These are phyloP conservation scores for Cutaneotrichosporon daszewskae DNA, from an alignment of 1,284 basidiomycete species.

Conservation along the genomic window DNA sequence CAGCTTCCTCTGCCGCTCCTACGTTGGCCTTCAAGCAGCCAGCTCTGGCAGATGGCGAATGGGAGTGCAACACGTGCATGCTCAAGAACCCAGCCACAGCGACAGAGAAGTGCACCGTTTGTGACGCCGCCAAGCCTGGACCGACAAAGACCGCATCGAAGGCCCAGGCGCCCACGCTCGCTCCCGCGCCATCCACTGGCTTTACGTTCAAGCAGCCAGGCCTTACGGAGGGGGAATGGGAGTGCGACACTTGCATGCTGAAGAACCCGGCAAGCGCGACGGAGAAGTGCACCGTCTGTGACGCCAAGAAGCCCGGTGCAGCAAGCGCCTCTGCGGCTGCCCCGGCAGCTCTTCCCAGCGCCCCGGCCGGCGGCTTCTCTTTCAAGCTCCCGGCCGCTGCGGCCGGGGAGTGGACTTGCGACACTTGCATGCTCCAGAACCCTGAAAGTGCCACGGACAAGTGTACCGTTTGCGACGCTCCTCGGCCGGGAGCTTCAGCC, in stretches of 20 bases:
- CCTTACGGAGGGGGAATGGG: conserved; percentile 42
- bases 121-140: conserved; percentile 49
- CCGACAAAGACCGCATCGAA: background rate
- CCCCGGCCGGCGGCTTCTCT: conserved; percentile 4
- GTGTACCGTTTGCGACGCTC: conserved; percentile 55
- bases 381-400: background rate
- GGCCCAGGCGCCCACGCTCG: conserved; percentile 1
- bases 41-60: conserved; percentile 24
- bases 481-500: conserved; percentile 26
- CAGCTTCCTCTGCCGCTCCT: conserved; percentile 1
- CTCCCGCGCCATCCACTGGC: conserved; percentile 1
- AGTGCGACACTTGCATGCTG: conserved; percentile 52
- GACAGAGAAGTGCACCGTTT: conserved; percentile 53
- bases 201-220: conserved; percentile 5
- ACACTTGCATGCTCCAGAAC: conserved; percentile 52
- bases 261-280: conserved; percentile 50
- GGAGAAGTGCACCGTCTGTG: conserved; percentile 55
- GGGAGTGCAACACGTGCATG: conserved; percentile 53
- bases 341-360: background rate
- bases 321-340: conserved; percentile 1
- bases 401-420: conserved; percentile 51
- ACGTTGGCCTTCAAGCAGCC: conserved; percentile 6
- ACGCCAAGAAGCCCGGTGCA: conserved; percentile 41
- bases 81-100: conserved; percentile 51
- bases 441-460: conserved; percentile 49